Evolutionary conservation across 1,284 basidiomycete species (phyloP), one percentile per base, ranked within the genome.

Genomic region (Lentinus polychrous): DNA sequence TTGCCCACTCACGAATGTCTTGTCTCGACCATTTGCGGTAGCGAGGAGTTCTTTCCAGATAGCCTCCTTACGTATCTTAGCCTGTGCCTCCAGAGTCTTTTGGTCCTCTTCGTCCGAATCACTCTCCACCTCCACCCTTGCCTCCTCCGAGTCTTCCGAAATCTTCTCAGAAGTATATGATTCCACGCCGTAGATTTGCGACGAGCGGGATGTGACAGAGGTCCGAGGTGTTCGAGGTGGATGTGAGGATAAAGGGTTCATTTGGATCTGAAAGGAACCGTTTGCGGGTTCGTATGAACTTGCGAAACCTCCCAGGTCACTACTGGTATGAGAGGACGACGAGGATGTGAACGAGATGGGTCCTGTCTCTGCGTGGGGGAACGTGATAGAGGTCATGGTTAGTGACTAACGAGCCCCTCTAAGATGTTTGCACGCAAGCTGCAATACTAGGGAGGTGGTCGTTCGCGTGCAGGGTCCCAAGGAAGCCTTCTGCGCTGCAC

Each of bases 21-120:
- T 91, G 64, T 91, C 88, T 55, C 88, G 73, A 38, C 87, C 87
- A 53, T 78, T 74, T 55, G 83, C 85, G 12, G 84, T 83, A 56
- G 79, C 71, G 45, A 91, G 67, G 63, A 91, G 75, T 51, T 90
- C 87, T 54, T 79, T 73, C 86, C 83, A 89, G 3, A 91, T 73
- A 37, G 86, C 84, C 57, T 84, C 83, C 44, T 62, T 66, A 32
- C 71, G 66, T 24, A 85, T 68, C 48, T 64, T 72, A 52, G 61
- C 61, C 52, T 72, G 70, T 8, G 68, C 70, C 35, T 63, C 66
- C 57, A 72, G 65, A 34, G 61, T 63, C 43, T 53, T 51, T 17
- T 63, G 57, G 20, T 64, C 67, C 44, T 64, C 70, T 40, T 52
- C 66, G 37, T 75, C 74, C 31, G 72, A 67, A 17, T 69, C 70